phyloP scores from a whole-genome alignment of 148 eudicot genomes.

The Rhododendron molle region DNA sequence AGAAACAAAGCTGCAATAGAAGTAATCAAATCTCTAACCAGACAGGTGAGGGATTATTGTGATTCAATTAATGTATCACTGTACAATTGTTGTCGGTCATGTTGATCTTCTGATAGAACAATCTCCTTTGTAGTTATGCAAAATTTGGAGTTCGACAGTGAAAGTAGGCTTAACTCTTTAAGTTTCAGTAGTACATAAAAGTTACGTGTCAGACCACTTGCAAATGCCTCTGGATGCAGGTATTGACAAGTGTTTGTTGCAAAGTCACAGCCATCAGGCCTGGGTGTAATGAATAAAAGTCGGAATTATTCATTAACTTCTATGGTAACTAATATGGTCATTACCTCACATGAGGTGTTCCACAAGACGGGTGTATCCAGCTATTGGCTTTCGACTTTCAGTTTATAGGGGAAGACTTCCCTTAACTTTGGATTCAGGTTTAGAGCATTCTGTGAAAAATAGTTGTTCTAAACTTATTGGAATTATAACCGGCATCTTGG shows the following conservation, averaged over 20 bases:
- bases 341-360: background rate
- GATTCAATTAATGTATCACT: constrained; percentile 2
- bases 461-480: background rate
- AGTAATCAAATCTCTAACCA: constrained; percentile 65
- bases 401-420: background rate
- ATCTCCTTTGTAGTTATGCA: background rate
- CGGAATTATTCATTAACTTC: background rate
- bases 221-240: background rate
- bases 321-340: background rate
- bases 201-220: background rate
- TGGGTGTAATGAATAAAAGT: background rate
- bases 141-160: background rate
- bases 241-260: background rate
- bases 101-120: background rate
- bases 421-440: background rate
- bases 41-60: constrained; percentile 38
- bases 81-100: background rate
- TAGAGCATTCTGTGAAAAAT: background rate
- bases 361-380: background rate
- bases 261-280: background rate
- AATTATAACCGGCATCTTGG: background rate
- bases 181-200: background rate
- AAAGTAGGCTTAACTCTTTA: background rate
- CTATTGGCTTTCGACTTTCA: background rate
- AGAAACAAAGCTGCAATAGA: constrained; percentile 75